Percentiles rank a stretch among this genome's conserved stretches.
Evolutionary conservation across 768 basidiomycete genomes (phyloP).

Genomic region (Rhizopogon sp.): DNA sequence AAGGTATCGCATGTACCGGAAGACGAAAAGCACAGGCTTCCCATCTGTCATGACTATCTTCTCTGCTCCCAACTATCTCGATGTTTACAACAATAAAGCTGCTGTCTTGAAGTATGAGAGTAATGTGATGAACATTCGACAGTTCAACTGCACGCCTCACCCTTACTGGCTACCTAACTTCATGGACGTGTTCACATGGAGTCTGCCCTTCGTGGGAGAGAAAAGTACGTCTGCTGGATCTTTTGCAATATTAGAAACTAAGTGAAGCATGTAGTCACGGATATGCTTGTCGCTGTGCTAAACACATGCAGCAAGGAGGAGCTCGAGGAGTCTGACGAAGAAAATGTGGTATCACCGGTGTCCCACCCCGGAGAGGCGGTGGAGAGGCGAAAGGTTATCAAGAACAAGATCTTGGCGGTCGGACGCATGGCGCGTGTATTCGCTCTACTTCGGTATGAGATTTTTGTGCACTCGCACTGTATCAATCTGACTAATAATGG

Average conservation of each 20-base stretch:
- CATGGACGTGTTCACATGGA: constrained; percentile 99
- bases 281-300: constrained; percentile 96
- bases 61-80: constrained; percentile 96
- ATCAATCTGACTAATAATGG: not conserved
- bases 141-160: constrained; percentile 96
- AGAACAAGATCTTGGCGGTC: constrained; percentile 97
- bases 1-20: constrained; percentile 98
- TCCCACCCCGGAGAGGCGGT: constrained; percentile 40
- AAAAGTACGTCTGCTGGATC: constrained; percentile 60
- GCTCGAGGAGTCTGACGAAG: constrained; percentile 72
- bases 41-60: constrained; percentile 99
- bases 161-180: constrained; percentile 99
- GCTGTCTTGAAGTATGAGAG: constrained; percentile 99
- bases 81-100: constrained; percentile 99
- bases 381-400: constrained; percentile 88
- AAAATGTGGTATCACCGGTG: constrained; percentile 32
- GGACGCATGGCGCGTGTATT: constrained; percentile 96
- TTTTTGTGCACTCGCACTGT: not conserved
- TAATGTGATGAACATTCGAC: constrained; percentile 97
- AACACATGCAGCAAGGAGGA: constrained; percentile 97
- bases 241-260: not conserved
- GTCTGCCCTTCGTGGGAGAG: constrained; percentile 95
- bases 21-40: constrained; percentile 97
- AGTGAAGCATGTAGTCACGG: constrained; percentile 63
- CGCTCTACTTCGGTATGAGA: constrained; percentile 81